Percentiles rank a stretch among this genome's conserved stretches.
Evolutionary conservation across 2,329 filamentous ascomycete species (phyloP).

Genomic region (Venturia nashicola): DNA sequence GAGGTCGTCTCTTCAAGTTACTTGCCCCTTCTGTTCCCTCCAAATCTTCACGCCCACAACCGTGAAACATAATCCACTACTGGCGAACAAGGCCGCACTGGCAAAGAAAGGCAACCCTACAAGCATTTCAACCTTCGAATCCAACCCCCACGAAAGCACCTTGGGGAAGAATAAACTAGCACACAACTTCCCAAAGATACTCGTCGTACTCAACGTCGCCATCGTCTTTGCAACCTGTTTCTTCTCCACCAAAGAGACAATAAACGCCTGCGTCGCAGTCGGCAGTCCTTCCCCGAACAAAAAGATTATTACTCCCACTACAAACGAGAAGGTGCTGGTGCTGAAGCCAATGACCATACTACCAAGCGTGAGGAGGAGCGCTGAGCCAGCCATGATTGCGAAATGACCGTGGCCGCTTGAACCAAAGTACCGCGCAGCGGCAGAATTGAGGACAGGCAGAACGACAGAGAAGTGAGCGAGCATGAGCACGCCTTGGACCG

Average conservation of each 20-base stretch:
- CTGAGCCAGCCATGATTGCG: slow-evolving; percentile 2
- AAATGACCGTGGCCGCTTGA: not conserved
- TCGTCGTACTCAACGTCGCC: slow-evolving; percentile 9
- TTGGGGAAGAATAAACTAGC: slow-evolving; percentile 9
- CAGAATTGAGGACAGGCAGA: slow-evolving; percentile 1
- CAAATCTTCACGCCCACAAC: not conserved
- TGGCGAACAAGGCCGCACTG: slow-evolving; percentile 8
- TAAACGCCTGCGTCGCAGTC: slow-evolving; percentile 11
- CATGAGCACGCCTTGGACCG: slow-evolving; percentile 9
- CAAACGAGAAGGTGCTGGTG: not conserved
- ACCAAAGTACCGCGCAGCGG: not conserved
- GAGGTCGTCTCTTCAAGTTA: too few species aligned
- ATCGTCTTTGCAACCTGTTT: slow-evolving; percentile 7
- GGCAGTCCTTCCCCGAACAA: slow-evolving; percentile 10
- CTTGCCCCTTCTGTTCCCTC: too few species aligned
- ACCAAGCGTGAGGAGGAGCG: not conserved
- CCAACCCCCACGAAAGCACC: slow-evolving; percentile 10
- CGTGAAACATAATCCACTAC: slow-evolving; percentile 6
- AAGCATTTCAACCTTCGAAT: not conserved
- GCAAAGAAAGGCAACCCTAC: slow-evolving; percentile 10
- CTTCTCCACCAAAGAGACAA: slow-evolving; percentile 9
- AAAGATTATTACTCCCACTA: slow-evolving; percentile 4
- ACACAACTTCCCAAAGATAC: slow-evolving; percentile 9
- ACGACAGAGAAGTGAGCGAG: slow-evolving; percentile 9
- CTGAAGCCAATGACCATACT: not conserved